Conservation (phyloP, 768 basidiomycete species). For the Pleurotus eryngii region DNA sequence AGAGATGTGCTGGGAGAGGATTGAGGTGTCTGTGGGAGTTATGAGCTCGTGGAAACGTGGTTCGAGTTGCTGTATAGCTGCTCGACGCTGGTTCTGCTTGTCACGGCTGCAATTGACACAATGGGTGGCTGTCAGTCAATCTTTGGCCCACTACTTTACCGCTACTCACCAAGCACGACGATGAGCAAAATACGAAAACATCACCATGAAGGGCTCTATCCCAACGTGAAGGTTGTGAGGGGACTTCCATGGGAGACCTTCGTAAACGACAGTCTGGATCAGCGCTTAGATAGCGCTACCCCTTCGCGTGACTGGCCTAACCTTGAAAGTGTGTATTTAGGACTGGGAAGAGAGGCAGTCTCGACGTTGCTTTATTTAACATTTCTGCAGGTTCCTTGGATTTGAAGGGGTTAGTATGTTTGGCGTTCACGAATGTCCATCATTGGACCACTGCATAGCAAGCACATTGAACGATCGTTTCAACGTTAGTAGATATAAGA, state of each 20-base stretch:
- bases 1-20: conserved; percentile 28
- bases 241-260: background rate
- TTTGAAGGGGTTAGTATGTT: too few species aligned
- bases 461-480: too few species aligned
- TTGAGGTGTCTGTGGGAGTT: conserved; percentile 20
- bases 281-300: background rate
- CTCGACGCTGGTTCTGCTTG: conserved; percentile 35
- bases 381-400: too few species aligned
- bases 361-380: too few species aligned
- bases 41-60: conserved; percentile 27
- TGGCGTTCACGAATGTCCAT: too few species aligned
- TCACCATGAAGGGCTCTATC: background rate
- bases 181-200: conserved; percentile 35
- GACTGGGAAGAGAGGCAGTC: too few species aligned
- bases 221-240: background rate
- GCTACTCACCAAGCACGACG: conserved; percentile 29
- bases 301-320: too few species aligned
- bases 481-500: too few species aligned
- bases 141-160: background rate
- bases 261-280: background rate
- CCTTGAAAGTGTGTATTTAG: too few species aligned
- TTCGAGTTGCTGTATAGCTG: conserved; percentile 26
- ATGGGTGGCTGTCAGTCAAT: background rate
- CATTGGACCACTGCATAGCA: too few species aligned
- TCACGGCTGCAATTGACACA: conserved; percentile 16